A percentile compares a stretch with the other conserved stretches of the same genome.
Conservation (phyloP, 2,329 filamentous ascomycete species). For the Epichloe bromicola region DNA sequence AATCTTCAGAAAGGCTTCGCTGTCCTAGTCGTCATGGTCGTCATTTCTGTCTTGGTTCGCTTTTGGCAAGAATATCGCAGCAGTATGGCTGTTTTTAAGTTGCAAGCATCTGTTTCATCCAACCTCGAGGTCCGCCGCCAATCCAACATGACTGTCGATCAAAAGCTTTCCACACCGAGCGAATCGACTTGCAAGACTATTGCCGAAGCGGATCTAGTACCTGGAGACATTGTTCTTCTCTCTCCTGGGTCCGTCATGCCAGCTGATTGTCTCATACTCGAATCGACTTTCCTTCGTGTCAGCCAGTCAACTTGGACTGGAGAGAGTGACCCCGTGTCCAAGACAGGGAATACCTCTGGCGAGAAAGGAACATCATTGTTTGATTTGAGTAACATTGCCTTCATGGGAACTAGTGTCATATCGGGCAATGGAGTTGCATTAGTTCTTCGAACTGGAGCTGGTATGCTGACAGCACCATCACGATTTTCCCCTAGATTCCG, state of each 20-base stretch:
- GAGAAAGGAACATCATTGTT: slow-evolving; percentile 13
- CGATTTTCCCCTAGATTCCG: no score
- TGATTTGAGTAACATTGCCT: slow-evolving; percentile 14
- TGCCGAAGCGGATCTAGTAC: slow-evolving; percentile 11
- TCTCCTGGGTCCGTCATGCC: slow-evolving; percentile 14
- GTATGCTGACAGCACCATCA: slow-evolving; percentile 1
- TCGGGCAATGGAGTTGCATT: slow-evolving; percentile 15
- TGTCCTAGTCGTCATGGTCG: slow-evolving; percentile 15
- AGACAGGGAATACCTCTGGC: slow-evolving; percentile 7
- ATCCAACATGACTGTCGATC: neutral
- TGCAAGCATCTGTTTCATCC: slow-evolving; percentile 14
- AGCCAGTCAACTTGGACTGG: slow-evolving; percentile 19
- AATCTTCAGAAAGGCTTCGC: slow-evolving; percentile 9
- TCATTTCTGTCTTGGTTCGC: slow-evolving; percentile 14
- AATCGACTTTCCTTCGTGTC: slow-evolving; percentile 15
- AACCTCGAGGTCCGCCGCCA: slow-evolving; percentile 11
- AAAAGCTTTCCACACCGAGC: neutral
- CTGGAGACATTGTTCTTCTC: slow-evolving; percentile 13
- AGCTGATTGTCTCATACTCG: slow-evolving; percentile 17
- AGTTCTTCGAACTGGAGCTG: slow-evolving; percentile 13
- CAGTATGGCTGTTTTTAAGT: slow-evolving; percentile 13
- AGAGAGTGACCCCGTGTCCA: slow-evolving; percentile 15
- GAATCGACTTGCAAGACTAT: slow-evolving; percentile 3
- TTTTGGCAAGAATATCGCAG: slow-evolving; percentile 18
- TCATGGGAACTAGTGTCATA: slow-evolving; percentile 17